Conservation (phyloP, 2,329 filamentous ascomycete species). For the Colletotrichum horii region DNA sequence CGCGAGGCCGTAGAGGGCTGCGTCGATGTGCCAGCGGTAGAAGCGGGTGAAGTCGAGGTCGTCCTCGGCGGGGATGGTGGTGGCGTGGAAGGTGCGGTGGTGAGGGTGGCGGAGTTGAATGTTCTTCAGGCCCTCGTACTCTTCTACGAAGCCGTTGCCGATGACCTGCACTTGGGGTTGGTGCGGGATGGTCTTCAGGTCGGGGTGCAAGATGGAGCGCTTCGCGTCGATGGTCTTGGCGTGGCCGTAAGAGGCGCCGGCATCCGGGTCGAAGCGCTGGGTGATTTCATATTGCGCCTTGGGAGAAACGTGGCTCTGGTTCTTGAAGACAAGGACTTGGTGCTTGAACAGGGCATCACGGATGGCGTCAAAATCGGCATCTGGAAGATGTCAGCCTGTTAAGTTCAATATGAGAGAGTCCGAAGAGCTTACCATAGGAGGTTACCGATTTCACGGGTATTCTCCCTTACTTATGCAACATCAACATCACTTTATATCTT, state of each 20-base stretch:
- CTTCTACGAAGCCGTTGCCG: slow-evolving; percentile 72
- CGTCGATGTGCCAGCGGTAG: slow-evolving; percentile 84
- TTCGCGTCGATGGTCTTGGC: slow-evolving; percentile 73
- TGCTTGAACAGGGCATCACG: slow-evolving; percentile 69
- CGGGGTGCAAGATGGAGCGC: slow-evolving; percentile 74
- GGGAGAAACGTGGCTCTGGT: slow-evolving; percentile 67
- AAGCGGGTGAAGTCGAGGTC: slow-evolving; percentile 60
- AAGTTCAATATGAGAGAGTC: background rate
- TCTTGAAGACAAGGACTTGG: slow-evolving; percentile 75
- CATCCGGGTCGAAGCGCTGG: slow-evolving; percentile 72
- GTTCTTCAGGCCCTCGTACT: slow-evolving; percentile 74
- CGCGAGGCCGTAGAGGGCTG: slow-evolving; percentile 76
- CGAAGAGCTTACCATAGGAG: slow-evolving; percentile 53
- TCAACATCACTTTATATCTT: slow-evolving; percentile 13
- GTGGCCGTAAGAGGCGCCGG: slow-evolving; percentile 72
- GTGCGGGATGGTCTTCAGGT: slow-evolving; percentile 80
- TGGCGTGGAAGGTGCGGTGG: slow-evolving; percentile 77
- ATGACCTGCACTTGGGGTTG: slow-evolving; percentile 80
- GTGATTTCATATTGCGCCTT: slow-evolving; percentile 78
- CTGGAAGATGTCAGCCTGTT: slow-evolving; percentile 38
- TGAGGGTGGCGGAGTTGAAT: slow-evolving; percentile 76
- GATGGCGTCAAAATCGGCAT: slow-evolving; percentile 69
- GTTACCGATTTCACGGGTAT: slow-evolving; percentile 67
- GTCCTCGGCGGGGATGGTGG: slow-evolving; percentile 60
- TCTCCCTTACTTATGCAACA: slow-evolving; percentile 41